Base-by-base conservation (phyloP, 495 filamentous ascomycete genomes). In the Neurospora terricola region DNA sequence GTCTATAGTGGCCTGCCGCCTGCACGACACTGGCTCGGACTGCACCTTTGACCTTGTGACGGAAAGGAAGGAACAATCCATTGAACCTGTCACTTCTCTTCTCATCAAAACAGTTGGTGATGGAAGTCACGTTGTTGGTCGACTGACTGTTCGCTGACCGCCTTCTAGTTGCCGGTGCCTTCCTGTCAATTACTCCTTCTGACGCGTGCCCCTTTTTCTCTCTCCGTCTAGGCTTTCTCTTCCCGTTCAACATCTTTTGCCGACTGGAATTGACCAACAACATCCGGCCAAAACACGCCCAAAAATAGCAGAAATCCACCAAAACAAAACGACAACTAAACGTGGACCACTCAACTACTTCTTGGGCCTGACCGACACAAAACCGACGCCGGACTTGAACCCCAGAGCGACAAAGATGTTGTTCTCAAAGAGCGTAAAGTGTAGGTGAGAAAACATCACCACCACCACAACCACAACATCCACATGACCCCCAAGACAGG, bases 351-450 rank as follows among this genome's bases (percentile, higher is more conserved):
- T 66, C 7, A 66, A 66, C 54, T 30, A 36, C 54, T 3, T 66
- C 54, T 66, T 66, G 27, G 54, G 54, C 54, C 54, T 66, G 54
- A 66, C 54, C 54, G 54, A 66, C 54, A 59, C 48, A 27, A 59
- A 12, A 59, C 4, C 48, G 21, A 59, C 54, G 2, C 27, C 14
- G 27, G 54, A 34, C 54, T 62, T 23, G 54, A 18, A 62, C 12
- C 12, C 27, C 23, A 66, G 34, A 34, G 3, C 23, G 54, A 66
- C 14, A 0, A 34, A 75, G 70, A 88, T 88, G 86, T 82, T 80
- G 45, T 87, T 87, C 72, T 86, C 86, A 11, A 80, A 76, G 12
- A 72, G 80, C 38, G 73, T 86, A 42, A 86, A 84, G 75, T 85
- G 84, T 83, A 75, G 78, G 77, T 73, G 48, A 76, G 71, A 37